Evolutionary conservation across 331 rosid genomes (phyloP), one percentile per base, ranked within the genome.

Genomic region (Dryas integrifolia): DNA sequence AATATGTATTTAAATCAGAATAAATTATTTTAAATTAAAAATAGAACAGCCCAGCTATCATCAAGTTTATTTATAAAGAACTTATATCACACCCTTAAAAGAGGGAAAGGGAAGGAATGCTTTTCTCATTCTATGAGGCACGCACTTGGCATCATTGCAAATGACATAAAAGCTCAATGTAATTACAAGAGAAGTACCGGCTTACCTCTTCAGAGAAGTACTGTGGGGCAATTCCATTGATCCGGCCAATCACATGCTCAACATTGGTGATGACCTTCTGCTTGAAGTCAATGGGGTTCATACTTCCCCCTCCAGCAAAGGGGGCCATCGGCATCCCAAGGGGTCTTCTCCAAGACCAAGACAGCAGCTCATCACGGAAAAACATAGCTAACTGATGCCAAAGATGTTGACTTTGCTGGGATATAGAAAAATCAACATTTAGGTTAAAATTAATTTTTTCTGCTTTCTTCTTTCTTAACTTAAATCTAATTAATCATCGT

Each of bases 301-400:
- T 85, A 44, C 88, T 73, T 46, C 96, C 83, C 53, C 96, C 98
- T 47, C 94, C 96, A 65, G 92, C 83, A 74, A 91, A 79, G 35
- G 96, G 85, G 56, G 89, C 90, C 77, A 90, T 78, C 75, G 98
- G 94, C 93, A 89, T 86, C 82, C 99, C 99, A 9, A 88, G 88
- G 16, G 98, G 97, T 84, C 98, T 90, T 86, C 99, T 90, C 99
- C 99, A 95, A 72, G 99, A 95, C 98, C 97, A 95, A 44, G 99
- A 95, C 69, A 95, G 85, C 50, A 95, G 86, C 81, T 95, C 99
- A 81, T 95, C 99, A 2, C 99, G 98, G 91, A 95, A 95, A 76
- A 95, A 95, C 99, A 95, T 95, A 14, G 99, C 99, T 62, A 95
- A 81, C 78, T 95, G 99, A 82, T 95, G 96, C 99, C 99, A 92